Base-by-base conservation (phyloP, 2,329 filamentous ascomycete genomes). In the Pyricularia sp. region DNA sequence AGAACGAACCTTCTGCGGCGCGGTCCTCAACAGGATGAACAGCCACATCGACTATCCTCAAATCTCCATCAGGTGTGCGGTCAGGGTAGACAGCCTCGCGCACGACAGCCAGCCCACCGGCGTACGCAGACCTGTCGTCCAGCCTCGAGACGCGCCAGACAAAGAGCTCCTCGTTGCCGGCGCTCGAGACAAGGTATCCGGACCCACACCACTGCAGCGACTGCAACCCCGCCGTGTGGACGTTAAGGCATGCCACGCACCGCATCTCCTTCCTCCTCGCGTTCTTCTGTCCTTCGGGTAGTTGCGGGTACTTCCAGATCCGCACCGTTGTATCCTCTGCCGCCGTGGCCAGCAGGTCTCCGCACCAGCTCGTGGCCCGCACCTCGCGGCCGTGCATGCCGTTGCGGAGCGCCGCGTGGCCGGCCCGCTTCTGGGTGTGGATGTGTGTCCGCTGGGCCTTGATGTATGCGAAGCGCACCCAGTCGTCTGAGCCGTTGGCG, bases 331-430 rank as follows among this genome's bases (percentile, higher is more conserved):
- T 91, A 71, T 85, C 97, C 87, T 86, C 97, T 81, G 78, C 92
- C 72, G 70, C 95, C 79, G 84, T 97, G 82, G 74, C 90, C 17
- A 87, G 71, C 68, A 81, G 83, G 9, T 50, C 23, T 14, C 71
- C 71, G 33, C 76, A 74, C 2, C 77, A 76, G 65, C 77, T 78
- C 11, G 85, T 75, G 75, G 74, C 91, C 83, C 76, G 81, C 73
- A 98, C 91, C 78, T 99, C 95, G 68, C 95, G 84, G 0, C 95
- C 95, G 77, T 99, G 95, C 0, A 88, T 88, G 7, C 95, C 94
- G 0, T 79, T 73, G 71, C 90, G 88, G 14, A 97, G 76, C 79
- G 86, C 72, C 81, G 77, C 2, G 75, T 69, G 1, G 77, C 72
- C 9, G 69, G 74, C 3, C 64, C 68, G 58, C 3, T 73, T 70